Evolutionary conservation across 257 asterid species (phyloP).

Genomic region (Solanum ossicruentum): DNA sequence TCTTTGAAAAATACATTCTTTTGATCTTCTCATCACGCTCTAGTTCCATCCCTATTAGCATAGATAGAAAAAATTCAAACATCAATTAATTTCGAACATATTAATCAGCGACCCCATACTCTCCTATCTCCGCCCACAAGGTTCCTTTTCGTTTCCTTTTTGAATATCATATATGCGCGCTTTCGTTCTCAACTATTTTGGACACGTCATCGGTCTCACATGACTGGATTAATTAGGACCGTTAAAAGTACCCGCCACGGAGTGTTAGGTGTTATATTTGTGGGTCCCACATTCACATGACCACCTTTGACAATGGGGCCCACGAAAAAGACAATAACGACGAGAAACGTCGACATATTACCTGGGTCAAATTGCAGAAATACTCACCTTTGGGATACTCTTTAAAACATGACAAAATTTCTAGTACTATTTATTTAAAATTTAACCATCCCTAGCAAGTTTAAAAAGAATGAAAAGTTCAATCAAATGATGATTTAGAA

Average conservation of each 20-base stretch:
- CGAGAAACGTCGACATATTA: neutral
- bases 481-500: too few relatives aligned
- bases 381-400: neutral
- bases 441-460: neutral
- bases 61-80: too few relatives aligned
- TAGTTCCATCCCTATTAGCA: too few relatives aligned
- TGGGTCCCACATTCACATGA: neutral
- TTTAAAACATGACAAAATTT: neutral
- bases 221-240: conserved; percentile 5
- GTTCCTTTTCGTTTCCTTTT: too few relatives aligned
- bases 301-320: neutral
- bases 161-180: too few relatives aligned
- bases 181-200: neutral
- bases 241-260: neutral
- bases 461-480: too few relatives aligned
- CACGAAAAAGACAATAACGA: neutral
- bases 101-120: too few relatives aligned
- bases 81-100: too few relatives aligned
- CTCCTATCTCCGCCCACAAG: too few relatives aligned
- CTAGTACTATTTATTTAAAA: neutral
- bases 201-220: neutral
- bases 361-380: neutral
- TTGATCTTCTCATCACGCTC: too few relatives aligned
- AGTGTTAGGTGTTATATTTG: neutral
- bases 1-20: too few relatives aligned